A percentile compares a stretch with the other conserved stretches of the same genome.
Conservation (phyloP, 2,329 filamentous ascomycete genomes). For the Plenodomus tracheiphilus region DNA sequence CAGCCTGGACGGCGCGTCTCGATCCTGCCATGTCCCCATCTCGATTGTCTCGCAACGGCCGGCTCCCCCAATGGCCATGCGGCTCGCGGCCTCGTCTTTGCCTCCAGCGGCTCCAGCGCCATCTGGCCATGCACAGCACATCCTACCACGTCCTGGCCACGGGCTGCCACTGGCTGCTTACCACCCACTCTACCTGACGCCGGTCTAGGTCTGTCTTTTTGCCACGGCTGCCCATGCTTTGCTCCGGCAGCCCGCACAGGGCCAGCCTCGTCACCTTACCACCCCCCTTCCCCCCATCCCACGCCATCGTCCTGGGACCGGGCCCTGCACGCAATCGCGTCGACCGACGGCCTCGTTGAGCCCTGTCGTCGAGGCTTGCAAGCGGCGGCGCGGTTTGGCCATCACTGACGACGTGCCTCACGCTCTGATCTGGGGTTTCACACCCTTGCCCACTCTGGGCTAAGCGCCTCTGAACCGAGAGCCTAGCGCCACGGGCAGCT, state of each 20-base stretch:
- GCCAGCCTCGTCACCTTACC: not conserved
- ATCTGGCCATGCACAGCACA: slow-evolving; percentile 1
- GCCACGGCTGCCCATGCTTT: not conserved
- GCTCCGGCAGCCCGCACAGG: not conserved
- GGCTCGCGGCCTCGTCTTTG: not conserved
- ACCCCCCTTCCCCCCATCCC: slow-evolving; percentile 3
- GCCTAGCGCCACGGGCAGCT: slow-evolving; percentile 24
- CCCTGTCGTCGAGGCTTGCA: slow-evolving; percentile 14
- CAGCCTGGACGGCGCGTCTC: not conserved
- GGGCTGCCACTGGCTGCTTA: not conserved
- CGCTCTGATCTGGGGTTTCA: slow-evolving; percentile 18
- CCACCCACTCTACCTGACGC: slow-evolving; percentile 14
- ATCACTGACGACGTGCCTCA: too few relatives aligned
- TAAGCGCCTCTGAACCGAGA: slow-evolving; percentile 8
- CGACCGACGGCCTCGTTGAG: slow-evolving; percentile 11
- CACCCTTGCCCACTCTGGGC: not conserved
- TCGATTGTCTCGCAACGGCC: not conserved
- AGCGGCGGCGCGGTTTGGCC: slow-evolving; percentile 11
- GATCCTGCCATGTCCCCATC: not conserved
- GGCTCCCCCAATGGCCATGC: not conserved
- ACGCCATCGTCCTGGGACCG: not conserved
- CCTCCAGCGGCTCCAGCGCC: slow-evolving; percentile 8
- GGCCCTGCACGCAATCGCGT: slow-evolving; percentile 3
- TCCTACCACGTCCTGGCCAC: too few relatives aligned
- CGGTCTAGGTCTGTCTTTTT: not conserved